A percentile compares a stretch with the other conserved stretches of the same genome.
These are phyloP conservation scores for Powellomyces hirtus DNA, from an alignment of 192 early-diverging fungal species.

Conservation along the genomic window DNA sequence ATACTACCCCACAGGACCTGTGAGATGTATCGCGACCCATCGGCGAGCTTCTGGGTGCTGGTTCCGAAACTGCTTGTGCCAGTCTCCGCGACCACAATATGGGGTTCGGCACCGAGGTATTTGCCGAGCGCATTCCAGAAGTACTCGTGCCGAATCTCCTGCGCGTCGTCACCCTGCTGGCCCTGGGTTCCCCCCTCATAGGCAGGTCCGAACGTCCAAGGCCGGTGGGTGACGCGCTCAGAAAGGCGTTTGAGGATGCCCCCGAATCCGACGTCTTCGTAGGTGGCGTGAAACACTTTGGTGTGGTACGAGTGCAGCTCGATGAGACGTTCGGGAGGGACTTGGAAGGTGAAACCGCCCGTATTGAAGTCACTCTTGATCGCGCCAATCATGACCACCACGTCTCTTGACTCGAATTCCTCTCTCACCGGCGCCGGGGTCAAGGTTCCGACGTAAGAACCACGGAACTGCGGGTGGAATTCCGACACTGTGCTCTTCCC, in stretches of 20 bases:
- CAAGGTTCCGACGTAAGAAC: slow-evolving; percentile 40
- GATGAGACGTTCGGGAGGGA: slow-evolving; percentile 34
- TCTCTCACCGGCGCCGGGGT: slow-evolving; percentile 29
- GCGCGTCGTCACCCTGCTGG: background rate
- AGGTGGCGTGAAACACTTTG: slow-evolving; percentile 35
- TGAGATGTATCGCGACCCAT: slow-evolving; percentile 34
- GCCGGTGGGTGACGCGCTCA: slow-evolving; percentile 1
- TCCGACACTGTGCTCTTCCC: slow-evolving; percentile 43
- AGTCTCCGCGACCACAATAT: slow-evolving; percentile 45
- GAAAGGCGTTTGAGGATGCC: slow-evolving; percentile 26
- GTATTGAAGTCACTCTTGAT: slow-evolving; percentile 53
- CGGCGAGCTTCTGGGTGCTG: slow-evolving; percentile 34
- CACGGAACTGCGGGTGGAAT: slow-evolving; percentile 34
- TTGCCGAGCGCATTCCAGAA: slow-evolving; percentile 43
- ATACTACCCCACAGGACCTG: slow-evolving; percentile 36
- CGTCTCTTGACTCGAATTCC: slow-evolving; percentile 38
- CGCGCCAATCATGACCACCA: slow-evolving; percentile 42
- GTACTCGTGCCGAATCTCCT: slow-evolving; percentile 37
- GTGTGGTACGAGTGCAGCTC: slow-evolving; percentile 41
- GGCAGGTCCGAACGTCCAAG: slow-evolving; percentile 2
- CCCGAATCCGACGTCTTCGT: slow-evolving; percentile 41
- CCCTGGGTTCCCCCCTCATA: background rate
- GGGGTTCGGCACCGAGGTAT: slow-evolving; percentile 23
- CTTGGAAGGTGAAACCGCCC: slow-evolving; percentile 47
- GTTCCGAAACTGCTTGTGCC: slow-evolving; percentile 46